Evolutionary conservation across 176 grass and related monocot genomes (phyloP).

Genomic region (Alopecurus myosuroides): DNA sequence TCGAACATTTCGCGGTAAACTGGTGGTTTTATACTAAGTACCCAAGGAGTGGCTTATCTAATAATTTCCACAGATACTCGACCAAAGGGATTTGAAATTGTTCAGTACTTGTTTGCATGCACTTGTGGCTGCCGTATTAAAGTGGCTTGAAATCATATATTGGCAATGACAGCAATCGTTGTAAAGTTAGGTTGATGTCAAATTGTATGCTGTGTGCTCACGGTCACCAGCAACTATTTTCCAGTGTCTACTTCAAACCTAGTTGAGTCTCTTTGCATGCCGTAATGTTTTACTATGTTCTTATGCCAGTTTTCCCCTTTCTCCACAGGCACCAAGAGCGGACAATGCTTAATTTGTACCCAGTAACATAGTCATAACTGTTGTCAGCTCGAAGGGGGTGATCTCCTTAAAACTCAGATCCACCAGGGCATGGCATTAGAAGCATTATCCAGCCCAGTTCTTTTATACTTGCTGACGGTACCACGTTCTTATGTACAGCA

Average conservation of each 20-base stretch:
- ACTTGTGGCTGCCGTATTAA: neutral
- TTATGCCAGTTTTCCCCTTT: neutral
- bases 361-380: conserved; percentile 11
- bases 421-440: conserved; percentile 48
- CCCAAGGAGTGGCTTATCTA: neutral
- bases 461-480: conserved; percentile 6
- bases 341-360: conserved; percentile 29
- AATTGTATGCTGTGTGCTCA: neutral
- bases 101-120: neutral
- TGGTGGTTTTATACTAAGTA: too few species aligned
- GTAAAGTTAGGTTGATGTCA: neutral
- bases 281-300: neutral
- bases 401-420: conserved; percentile 42
- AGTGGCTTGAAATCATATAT: neutral
- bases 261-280: neutral
- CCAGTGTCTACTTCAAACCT: neutral
- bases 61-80: neutral
- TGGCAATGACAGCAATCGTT: neutral
- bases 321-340: conserved; percentile 16
- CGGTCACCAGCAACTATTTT: neutral
- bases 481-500: conserved; percentile 40
- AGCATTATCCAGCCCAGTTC: conserved; percentile 4
- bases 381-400: conserved; percentile 48
- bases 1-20: too few species aligned
- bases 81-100: neutral